These are phyloP conservation scores for Trichoderma gracile DNA, from an alignment of 2,329 filamentous ascomycete species.

Conservation along the genomic window DNA sequence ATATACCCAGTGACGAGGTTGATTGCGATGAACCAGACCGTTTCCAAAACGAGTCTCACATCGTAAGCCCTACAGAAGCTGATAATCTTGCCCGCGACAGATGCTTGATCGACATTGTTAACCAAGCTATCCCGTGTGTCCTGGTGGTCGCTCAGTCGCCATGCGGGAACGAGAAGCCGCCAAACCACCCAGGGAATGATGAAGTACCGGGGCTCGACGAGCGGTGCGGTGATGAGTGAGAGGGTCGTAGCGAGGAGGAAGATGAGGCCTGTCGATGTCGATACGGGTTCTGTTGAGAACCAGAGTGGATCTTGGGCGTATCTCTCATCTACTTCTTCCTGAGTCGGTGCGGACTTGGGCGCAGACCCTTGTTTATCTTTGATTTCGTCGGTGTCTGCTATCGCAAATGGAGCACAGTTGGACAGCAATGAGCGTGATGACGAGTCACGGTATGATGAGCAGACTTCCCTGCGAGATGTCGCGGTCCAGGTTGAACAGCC, in stretches of 20 bases:
- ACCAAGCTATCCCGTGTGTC: neutral
- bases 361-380: neutral
- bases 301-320: constrained; percentile 34
- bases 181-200: constrained; percentile 94
- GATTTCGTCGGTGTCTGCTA: neutral
- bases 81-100: constrained; percentile 6
- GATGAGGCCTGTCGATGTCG: constrained; percentile 56
- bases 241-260: constrained; percentile 70
- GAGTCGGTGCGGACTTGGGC: neutral
- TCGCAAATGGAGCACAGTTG: constrained; percentile 35
- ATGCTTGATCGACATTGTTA: neutral
- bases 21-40: constrained; percentile 65
- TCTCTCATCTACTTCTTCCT: constrained; percentile 24
- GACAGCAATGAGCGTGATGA: constrained; percentile 29
- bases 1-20: constrained; percentile 68
- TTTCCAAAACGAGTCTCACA: constrained; percentile 60
- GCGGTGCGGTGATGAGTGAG: constrained; percentile 81
- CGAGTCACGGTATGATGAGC: neutral
- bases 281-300: constrained; percentile 37
- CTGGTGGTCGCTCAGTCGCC: constrained; percentile 35
- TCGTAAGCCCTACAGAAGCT: constrained; percentile 38
- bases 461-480: constrained; percentile 13
- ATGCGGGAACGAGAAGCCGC: constrained; percentile 72
- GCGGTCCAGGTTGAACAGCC: constrained; percentile 39
- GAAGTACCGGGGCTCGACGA: constrained; percentile 95